Conservation (phyloP, 352 stramenopile species). For the Pythium phragmiticola region DNA sequence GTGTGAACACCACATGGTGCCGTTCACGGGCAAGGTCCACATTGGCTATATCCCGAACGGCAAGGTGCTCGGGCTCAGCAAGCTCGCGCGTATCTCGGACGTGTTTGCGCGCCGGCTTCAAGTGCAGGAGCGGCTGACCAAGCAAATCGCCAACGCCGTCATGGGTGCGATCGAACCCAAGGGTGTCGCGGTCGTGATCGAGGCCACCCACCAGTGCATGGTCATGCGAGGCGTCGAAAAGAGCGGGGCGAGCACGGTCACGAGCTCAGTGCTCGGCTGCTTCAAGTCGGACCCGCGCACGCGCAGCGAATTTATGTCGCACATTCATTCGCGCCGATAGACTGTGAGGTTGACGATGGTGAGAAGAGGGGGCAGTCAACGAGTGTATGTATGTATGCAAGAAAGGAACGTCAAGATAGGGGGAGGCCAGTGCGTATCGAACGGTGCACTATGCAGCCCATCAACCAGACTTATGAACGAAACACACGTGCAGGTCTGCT, state of each 20-base stretch:
- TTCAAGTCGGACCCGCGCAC: slow-evolving; percentile 95
- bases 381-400: slow-evolving; percentile 2
- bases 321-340: slow-evolving; percentile 77
- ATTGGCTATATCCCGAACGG: slow-evolving; percentile 94
- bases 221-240: slow-evolving; percentile 99
- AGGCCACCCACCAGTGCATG: slow-evolving; percentile 99
- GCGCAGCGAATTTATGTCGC: slow-evolving; percentile 87
- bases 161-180: slow-evolving; percentile 96
- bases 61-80: slow-evolving; percentile 98
- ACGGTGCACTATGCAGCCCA: slow-evolving; percentile 24
- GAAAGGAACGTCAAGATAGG: background rate
- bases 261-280: slow-evolving; percentile 95
- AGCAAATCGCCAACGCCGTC: slow-evolving; percentile 98
- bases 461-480: slow-evolving; percentile 20
- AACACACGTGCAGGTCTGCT: slow-evolving; percentile 8
- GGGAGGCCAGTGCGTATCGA: slow-evolving; percentile 7
- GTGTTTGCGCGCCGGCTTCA: slow-evolving; percentile 96
- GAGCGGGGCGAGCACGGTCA: slow-evolving; percentile 94
- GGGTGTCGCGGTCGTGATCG: slow-evolving; percentile 98
- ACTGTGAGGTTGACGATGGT: background rate
- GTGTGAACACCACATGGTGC: slow-evolving; percentile 99
- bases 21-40: slow-evolving; percentile 97
- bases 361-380: background rate
- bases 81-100: slow-evolving; percentile 97
- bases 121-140: slow-evolving; percentile 99